These are phyloP conservation scores for Hanseniaspora mollemarum DNA, from an alignment of 805 yeast genomes.

Conservation along the genomic window DNA sequence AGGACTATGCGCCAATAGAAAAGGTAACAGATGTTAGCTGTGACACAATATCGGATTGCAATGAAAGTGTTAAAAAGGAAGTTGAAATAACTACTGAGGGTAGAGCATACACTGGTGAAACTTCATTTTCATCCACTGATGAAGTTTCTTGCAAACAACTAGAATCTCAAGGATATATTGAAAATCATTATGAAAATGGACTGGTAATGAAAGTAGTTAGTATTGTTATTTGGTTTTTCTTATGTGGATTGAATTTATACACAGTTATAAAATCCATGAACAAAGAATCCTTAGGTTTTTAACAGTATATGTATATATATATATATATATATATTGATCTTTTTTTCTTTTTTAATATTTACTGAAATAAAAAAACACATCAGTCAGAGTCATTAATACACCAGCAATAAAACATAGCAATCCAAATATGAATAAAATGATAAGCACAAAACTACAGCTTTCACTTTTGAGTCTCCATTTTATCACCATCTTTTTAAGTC, in stretches of 20 bases:
- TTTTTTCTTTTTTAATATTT: background rate
- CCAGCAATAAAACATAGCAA: conserved; percentile 14
- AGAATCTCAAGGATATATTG: background rate
- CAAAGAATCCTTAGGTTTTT: background rate
- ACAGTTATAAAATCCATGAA: background rate
- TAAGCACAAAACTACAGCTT: conserved; percentile 14
- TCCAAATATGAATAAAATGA: conserved; percentile 16
- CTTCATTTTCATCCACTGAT: background rate
- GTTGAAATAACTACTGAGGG: background rate
- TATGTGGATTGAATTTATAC: background rate
- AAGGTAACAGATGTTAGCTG: no score
- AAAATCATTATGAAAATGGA: background rate
- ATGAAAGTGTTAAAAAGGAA: background rate
- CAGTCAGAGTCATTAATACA: conserved; percentile 16
- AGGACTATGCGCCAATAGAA: no score
- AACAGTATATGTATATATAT: background rate
- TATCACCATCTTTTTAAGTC: conserved; percentile 16
- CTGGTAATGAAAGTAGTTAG: background rate
- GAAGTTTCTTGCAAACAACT: background rate
- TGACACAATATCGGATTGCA: no score
- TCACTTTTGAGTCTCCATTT: conserved; percentile 18
- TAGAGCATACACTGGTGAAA: background rate
- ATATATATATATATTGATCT: background rate
- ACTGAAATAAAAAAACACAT: conserved; percentile 12
- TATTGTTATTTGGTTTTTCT: background rate